A percentile compares a stretch with the other conserved stretches of the same genome.
These are phyloP conservation scores for Pisolithus marmoratus DNA, from an alignment of 768 basidiomycete genomes.

Conservation along the genomic window DNA sequence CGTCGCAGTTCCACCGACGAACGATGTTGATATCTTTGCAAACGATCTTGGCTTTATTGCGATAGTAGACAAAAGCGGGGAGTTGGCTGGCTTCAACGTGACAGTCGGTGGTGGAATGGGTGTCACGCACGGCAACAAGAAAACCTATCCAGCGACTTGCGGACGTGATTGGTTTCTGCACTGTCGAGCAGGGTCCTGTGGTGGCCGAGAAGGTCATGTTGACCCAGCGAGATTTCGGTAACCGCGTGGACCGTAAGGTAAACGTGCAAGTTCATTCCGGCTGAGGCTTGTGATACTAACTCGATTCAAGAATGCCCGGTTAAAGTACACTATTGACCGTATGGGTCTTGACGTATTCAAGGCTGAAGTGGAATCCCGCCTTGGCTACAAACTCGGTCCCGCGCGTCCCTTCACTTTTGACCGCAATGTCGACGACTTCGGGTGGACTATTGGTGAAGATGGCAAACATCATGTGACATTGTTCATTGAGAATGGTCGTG, in stretches of 20 bases:
- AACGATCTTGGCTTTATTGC: slow-evolving; percentile 98
- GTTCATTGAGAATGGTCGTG: slow-evolving; percentile 96
- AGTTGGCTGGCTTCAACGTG: slow-evolving; percentile 91
- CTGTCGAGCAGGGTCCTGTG: slow-evolving; percentile 73
- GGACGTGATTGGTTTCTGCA: slow-evolving; percentile 89
- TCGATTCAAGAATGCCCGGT: slow-evolving; percentile 63
- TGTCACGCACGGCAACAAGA: slow-evolving; percentile 98
- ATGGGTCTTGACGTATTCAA: slow-evolving; percentile 88
- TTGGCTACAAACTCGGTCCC: slow-evolving; percentile 73
- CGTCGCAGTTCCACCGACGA: slow-evolving; percentile 91
- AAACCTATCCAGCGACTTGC: slow-evolving; percentile 93
- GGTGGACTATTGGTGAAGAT: slow-evolving; percentile 85
- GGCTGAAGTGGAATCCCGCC: slow-evolving; percentile 81
- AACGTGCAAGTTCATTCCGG: not conserved
- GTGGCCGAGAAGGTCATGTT: slow-evolving; percentile 94
- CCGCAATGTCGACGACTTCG: slow-evolving; percentile 88
- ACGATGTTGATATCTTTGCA: slow-evolving; percentile 93
- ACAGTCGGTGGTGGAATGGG: slow-evolving; percentile 97
- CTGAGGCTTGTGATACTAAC: slow-evolving; percentile 8
- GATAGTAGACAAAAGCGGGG: slow-evolving; percentile 69
- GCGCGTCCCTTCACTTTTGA: slow-evolving; percentile 77
- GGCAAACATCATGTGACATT: slow-evolving; percentile 88
- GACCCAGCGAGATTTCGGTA: slow-evolving; percentile 92
- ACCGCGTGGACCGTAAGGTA: slow-evolving; percentile 77
- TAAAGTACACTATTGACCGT: slow-evolving; percentile 97